These are phyloP conservation scores for Lasiodiplodia sp. DNA, from an alignment of 2,329 filamentous ascomycete species.

Conservation along the genomic window DNA sequence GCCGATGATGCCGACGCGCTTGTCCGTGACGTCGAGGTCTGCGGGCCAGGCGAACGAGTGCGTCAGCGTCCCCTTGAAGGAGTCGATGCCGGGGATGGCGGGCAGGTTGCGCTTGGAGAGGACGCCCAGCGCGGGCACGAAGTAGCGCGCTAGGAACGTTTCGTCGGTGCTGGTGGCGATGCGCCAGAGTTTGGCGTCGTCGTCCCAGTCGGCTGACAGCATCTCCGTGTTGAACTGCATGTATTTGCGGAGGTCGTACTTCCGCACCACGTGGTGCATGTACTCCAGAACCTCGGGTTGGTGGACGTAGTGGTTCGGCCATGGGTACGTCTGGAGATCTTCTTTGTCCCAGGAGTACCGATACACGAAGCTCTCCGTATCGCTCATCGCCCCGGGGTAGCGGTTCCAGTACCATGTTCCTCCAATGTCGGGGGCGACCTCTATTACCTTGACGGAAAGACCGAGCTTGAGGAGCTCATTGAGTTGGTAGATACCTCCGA, in stretches of 20 bases:
- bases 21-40: conserved; percentile 23
- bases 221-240: conserved; percentile 53
- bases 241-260: conserved; percentile 44
- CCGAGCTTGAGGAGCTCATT: conserved; percentile 38
- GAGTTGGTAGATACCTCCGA: conserved; percentile 40
- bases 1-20: conserved; percentile 38
- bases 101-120: conserved; percentile 44
- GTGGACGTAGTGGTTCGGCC: conserved; percentile 46
- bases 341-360: conserved; percentile 47
- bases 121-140: conserved; percentile 46
- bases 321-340: conserved; percentile 44
- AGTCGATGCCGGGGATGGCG: conserved; percentile 42
- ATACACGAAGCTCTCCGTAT: conserved; percentile 35
- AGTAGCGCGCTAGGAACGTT: conserved; percentile 33
- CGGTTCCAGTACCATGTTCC: conserved; percentile 41
- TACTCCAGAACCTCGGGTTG: conserved; percentile 47
- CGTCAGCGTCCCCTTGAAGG: conserved; percentile 42
- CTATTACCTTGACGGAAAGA: conserved; percentile 37
- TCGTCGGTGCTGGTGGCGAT: conserved; percentile 38
- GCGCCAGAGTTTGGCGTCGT: conserved; percentile 40
- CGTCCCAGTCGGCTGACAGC: conserved; percentile 44
- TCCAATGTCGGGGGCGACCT: conserved; percentile 35
- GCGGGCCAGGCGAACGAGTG: conserved; percentile 37
- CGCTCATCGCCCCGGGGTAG: conserved; percentile 39
- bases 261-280: conserved; percentile 43